Conservation (phyloP, 495 filamentous ascomycete species). For the Daldinia loculata region DNA sequence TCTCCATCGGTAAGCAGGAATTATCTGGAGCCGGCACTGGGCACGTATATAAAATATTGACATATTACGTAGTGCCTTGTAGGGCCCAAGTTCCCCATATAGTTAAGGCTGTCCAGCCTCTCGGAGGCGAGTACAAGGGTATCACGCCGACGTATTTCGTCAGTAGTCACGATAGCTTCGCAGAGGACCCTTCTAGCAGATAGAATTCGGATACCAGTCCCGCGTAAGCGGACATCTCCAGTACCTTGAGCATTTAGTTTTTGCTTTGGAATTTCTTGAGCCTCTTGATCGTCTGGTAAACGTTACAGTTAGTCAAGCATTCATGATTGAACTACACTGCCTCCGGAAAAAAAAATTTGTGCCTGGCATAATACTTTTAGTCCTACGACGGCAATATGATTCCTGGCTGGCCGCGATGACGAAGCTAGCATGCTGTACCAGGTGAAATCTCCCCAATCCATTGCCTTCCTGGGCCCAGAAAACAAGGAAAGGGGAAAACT, state of each 20-base stretch:
- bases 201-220: conserved; percentile 7
- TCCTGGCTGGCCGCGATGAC: conserved; percentile 18
- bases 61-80: conserved; percentile 6
- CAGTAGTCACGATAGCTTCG: conserved; percentile 10
- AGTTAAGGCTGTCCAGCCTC: conserved; percentile 2
- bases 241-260: not conserved
- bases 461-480: conserved; percentile 5
- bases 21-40: conserved; percentile 17
- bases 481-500: conserved; percentile 29
- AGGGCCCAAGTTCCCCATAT: conserved; percentile 7
- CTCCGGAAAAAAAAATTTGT: not conserved
- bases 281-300: not conserved
- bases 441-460: conserved; percentile 9
- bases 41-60: conserved; percentile 17
- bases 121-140: not conserved
- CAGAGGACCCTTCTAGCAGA: conserved; percentile 10
- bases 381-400: conserved; percentile 16
- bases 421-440: conserved; percentile 29
- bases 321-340: not conserved
- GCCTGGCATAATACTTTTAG: conserved; percentile 18
- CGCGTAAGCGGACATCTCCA: conserved; percentile 10
- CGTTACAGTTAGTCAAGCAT: conserved; percentile 1
- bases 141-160: conserved; percentile 7
- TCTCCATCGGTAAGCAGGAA: conserved; percentile 14
- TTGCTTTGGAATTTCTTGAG: conserved; percentile 1